Conservation (phyloP, 768 basidiomycete genomes). For the Tulasnella sp. region DNA sequence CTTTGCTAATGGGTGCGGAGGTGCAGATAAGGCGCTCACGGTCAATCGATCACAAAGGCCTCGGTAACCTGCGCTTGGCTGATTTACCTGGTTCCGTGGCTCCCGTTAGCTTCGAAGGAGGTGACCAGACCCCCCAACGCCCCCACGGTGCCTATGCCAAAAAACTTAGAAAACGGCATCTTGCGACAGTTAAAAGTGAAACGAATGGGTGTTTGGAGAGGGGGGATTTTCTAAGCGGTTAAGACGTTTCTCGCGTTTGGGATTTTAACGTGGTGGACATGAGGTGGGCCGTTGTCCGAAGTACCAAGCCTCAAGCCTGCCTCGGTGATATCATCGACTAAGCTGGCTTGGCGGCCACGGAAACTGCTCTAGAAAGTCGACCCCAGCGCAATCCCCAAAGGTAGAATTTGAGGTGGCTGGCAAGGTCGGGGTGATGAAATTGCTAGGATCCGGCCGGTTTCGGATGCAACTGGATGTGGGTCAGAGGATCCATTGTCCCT, state of each 20-base stretch:
- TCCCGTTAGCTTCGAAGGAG: neutral
- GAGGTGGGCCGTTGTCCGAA: neutral
- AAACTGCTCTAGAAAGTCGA: too few species aligned
- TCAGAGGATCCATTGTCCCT: too few species aligned
- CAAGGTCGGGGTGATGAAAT: too few species aligned
- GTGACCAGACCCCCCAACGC: neutral
- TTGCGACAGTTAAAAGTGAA: neutral
- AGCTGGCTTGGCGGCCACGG: too few species aligned
- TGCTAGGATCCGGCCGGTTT: too few species aligned
- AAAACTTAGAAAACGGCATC: neutral
- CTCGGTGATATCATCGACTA: too few species aligned
- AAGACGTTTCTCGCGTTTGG: neutral
- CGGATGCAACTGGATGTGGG: too few species aligned
- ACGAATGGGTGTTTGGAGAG: neutral
- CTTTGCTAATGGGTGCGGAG: too few species aligned
- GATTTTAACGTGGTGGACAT: neutral
- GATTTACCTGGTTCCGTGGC: neutral
- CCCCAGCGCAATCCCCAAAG: too few species aligned
- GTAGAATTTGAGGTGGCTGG: too few species aligned
- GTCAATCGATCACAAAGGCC: neutral
- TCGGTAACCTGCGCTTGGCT: too few species aligned
- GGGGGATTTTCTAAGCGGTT: neutral
- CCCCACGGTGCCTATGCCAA: neutral
- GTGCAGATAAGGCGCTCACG: neutral
- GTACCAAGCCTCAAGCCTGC: too few species aligned